Base-by-base conservation (phyloP, 2,329 filamentous ascomycete species). In the Canariomyces notabilis region DNA sequence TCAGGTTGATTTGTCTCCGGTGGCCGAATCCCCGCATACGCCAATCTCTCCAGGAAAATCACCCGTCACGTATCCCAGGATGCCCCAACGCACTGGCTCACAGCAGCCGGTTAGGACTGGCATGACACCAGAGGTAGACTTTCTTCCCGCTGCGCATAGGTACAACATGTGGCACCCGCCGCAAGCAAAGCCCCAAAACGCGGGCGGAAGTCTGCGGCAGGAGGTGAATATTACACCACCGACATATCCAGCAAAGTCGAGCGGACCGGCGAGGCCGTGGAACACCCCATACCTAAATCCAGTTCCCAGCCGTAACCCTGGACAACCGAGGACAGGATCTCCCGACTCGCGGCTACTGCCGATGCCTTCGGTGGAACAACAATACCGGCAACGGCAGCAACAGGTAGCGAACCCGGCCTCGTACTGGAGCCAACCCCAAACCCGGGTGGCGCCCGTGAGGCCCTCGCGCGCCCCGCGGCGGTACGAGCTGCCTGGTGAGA, bases 11-110 rank as follows among this genome's bases (percentile, higher is more conserved):
- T 64, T 77, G 4, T 74, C 75, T 0, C 75, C 74, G 1, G 74
- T 78, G 5, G 63, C 62, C 11, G 74, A 78, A 54, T 74, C 71
- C 0, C 73, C 72, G 2, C 59, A 59, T 12, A 49, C 56, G 2
- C 52, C 56, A 3, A 50, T 54, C 16, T 56, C 26, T 12, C 51
- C 47, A 1, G 55, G 56, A 2, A 56, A 50, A 32, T 57, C 57
- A 1, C 56, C 57, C 0, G 57, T 58, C 7, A 41, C 40, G 4
- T 59, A 59, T 23, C 56, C 56, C 29, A 44, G 35, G 32, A 57
- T 58, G 5, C 44, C 18, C 41, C 49, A 38, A 33, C 42, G 22
- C 26, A 46, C 35, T 19, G 41, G 49, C 15, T 29, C 21, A 2
- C 36, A 32, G 38, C 45, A 46, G 37, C 15, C 15, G 18, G 16